Percentiles rank a stretch among this genome's conserved stretches.
These are phyloP conservation scores for Termitomyces sp. DNA, from an alignment of 768 basidiomycete genomes.

Conservation along the genomic window DNA sequence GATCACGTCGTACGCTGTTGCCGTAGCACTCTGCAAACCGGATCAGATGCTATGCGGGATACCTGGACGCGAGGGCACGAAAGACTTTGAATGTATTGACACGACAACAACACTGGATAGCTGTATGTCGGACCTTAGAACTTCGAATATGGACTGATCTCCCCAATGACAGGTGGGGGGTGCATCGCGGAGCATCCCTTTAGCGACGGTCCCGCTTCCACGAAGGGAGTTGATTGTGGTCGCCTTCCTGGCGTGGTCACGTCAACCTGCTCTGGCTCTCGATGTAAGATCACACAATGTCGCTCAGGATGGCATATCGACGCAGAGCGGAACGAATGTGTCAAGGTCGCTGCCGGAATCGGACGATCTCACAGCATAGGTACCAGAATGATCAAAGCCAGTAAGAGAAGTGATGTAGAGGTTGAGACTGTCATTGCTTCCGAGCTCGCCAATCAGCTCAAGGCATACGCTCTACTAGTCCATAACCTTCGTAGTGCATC, in stretches of 20 bases:
- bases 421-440: conserved; percentile 11
- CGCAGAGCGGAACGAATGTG: conserved; percentile 15
- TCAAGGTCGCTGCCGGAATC: background rate
- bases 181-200: conserved; percentile 31
- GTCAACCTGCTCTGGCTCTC: conserved; percentile 18
- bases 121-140: conserved; percentile 23
- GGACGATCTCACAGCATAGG: conserved; percentile 4
- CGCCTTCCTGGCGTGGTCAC: conserved; percentile 19
- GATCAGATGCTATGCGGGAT: conserved; percentile 33
- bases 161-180: conserved; percentile 30
- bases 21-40: conserved; percentile 20
- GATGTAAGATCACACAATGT: conserved; percentile 24
- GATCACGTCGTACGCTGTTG: conserved; percentile 24
- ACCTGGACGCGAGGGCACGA: conserved; percentile 20
- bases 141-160: background rate
- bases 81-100: conserved; percentile 35
- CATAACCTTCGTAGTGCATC: conserved; percentile 12
- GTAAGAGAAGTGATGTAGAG: conserved; percentile 2
- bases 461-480: conserved; percentile 16
- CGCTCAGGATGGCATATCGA: conserved; percentile 22
- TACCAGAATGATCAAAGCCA: conserved; percentile 15
- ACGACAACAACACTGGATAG: conserved; percentile 28
- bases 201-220: conserved; percentile 9
- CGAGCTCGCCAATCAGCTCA: conserved; percentile 13
- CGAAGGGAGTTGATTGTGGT: conserved; percentile 23